phyloP scores from a whole-genome alignment of 2,329 filamentous ascomycete species.

The Trichoderma koningiopsis region DNA sequence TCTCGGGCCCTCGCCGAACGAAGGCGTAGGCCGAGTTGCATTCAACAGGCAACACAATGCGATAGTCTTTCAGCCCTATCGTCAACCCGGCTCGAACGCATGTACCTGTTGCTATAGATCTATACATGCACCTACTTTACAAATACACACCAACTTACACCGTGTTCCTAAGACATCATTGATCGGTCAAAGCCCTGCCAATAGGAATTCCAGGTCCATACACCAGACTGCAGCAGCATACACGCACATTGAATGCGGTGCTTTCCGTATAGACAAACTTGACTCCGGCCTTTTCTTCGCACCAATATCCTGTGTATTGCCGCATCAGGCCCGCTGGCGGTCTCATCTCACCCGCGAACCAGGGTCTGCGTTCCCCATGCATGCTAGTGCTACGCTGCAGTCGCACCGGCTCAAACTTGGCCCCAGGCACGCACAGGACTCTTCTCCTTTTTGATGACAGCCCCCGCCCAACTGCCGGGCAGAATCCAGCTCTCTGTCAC shows the following conservation, averaged over 20 bases:
- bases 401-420: not conserved
- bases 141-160: not conserved
- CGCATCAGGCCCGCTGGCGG: not conserved
- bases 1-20: not conserved
- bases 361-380: not conserved
- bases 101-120: not conserved
- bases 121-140: not conserved
- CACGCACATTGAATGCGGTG: too few species aligned
- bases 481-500: not conserved
- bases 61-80: not conserved
- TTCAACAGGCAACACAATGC: not conserved
- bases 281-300: too few species aligned
- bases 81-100: not conserved
- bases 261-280: too few species aligned
- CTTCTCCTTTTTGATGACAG: constrained; percentile 18
- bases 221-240: too few species aligned
- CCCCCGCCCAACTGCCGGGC: constrained; percentile 15
- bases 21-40: not conserved
- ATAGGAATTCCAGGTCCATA: too few species aligned
- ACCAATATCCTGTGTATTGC: not conserved
- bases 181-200: too few species aligned
- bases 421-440: not conserved
- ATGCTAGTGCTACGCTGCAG: not conserved
- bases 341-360: not conserved
- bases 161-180: not conserved